Evolutionary conservation across 495 filamentous ascomycete species (phyloP), one percentile per base, ranked within the genome.

Genomic region (Trichoderma gamsii): DNA sequence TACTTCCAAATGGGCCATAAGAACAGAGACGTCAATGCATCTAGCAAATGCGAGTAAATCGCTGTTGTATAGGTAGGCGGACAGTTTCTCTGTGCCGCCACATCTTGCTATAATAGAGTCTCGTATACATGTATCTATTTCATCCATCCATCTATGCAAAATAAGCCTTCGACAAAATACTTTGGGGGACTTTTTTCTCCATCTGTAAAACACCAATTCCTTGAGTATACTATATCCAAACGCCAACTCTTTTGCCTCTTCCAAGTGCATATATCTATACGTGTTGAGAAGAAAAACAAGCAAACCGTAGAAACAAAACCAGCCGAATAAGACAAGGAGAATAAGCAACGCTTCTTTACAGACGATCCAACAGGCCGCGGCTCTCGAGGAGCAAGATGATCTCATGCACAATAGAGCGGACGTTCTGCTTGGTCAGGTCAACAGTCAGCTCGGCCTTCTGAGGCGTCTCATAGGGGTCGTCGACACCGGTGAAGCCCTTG

Each of bases 401-500:
- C 86, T 97, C 92, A 82, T 99, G 95, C 67, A 99, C 95, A 66
- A 92, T 92, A 69, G 89, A 93, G 78, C 96, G 86, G 56, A 99
- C 93, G 69, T 84, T 90, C 78, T 89, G 91, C 85, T 88, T 92
- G 81, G 90, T 88, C 68, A 86, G 76, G 78, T 98, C 92, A 11
- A 98, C 94, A 35, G 87, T 86, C 68, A 99, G 82, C 76, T 97
- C 85, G 38, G 92, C 85, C 81, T 96, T 95, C 68, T 78, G 74
- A 5, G 95, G 95, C 69, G 77, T 74, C 87, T 99, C 95, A 77
- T 98, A 99, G 67, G 95, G 93, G 79, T 97, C 95, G 78, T 99
- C 95, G 68, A 99, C 95, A 73, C 95, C 95, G 41, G 95, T 99
- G 84, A 99, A 99, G 41, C 93, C 93, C 87, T 92, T 95, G 81